These are phyloP conservation scores for Oldenlandia corymbosa DNA, from an alignment of 257 asterid species.

Conservation along the genomic window DNA sequence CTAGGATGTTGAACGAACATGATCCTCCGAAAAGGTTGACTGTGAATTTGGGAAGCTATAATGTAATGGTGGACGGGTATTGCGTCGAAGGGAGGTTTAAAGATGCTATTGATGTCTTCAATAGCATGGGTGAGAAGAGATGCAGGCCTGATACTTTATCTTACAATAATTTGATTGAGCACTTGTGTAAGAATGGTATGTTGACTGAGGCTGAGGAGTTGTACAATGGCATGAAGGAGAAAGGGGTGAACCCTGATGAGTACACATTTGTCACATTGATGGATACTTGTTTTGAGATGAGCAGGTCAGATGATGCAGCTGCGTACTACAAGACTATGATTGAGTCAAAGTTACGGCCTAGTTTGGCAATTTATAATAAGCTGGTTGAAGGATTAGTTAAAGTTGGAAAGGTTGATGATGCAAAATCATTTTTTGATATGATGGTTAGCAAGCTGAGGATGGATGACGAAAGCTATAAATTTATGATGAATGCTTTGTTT, in stretches of 20 bases:
- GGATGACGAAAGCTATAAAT: conserved; percentile 71
- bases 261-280: conserved; percentile 63
- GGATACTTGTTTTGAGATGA: conserved; percentile 79
- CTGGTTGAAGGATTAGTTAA: conserved; percentile 72
- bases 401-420: conserved; percentile 74
- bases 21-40: conserved; percentile 68
- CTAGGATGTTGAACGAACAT: conserved; percentile 72
- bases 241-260: conserved; percentile 75
- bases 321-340: conserved; percentile 71
- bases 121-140: conserved; percentile 72
- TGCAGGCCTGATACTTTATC: conserved; percentile 76
- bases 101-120: conserved; percentile 67
- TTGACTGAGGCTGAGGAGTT: conserved; percentile 73
- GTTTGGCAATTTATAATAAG: conserved; percentile 59
- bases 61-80: conserved; percentile 76
- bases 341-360: conserved; percentile 81
- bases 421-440: conserved; percentile 70
- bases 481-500: conserved; percentile 62
- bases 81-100: conserved; percentile 56
- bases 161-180: conserved; percentile 71
- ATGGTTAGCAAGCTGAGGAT: conserved; percentile 82
- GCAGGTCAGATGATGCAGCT: conserved; percentile 75
- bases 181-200: conserved; percentile 60
- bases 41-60: conserved; percentile 82
- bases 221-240: conserved; percentile 61